Percentiles rank a stretch among this genome's conserved stretches.
These are phyloP conservation scores for Ceratocystis albifundus DNA, from an alignment of 2,329 filamentous ascomycete species.

Conservation along the genomic window DNA sequence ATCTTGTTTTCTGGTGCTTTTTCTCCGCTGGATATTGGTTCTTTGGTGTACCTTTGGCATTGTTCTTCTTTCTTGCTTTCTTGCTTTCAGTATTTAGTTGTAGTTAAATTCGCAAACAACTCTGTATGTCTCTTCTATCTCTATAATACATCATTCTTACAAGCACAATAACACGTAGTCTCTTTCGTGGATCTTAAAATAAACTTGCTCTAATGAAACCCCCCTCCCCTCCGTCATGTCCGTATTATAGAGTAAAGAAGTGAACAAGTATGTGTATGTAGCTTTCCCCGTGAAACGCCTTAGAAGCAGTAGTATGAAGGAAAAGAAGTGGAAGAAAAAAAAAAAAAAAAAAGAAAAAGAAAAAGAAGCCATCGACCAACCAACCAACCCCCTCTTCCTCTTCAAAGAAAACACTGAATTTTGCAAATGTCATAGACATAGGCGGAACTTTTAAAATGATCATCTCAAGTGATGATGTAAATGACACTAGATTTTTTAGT, in stretches of 20 bases:
- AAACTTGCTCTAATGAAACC: background rate
- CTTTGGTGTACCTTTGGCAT: background rate
- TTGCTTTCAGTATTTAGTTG: background rate
- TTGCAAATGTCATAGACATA: background rate
- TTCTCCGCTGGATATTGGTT: background rate
- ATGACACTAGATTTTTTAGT: slow-evolving; percentile 10
- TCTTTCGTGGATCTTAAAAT: background rate
- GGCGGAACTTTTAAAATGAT: background rate
- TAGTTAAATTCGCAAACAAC: background rate
- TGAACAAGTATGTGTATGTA: slow-evolving; percentile 6
- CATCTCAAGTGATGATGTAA: background rate
- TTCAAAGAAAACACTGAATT: background rate
- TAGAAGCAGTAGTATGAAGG: background rate
- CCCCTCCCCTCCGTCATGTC: background rate
- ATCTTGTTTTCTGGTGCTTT: background rate
- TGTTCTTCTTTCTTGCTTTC: background rate
- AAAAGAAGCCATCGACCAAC: background rate
- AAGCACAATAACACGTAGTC: background rate
- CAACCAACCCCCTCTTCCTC: no score
- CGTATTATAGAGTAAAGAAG: background rate
- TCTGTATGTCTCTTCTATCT: background rate
- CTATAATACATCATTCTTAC: background rate
- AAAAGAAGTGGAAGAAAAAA: no score
- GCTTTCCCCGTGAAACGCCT: slow-evolving; percentile 14
- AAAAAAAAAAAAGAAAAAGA: no score